These are phyloP conservation scores for Pichia sp. DNA, from an alignment of 1,139 yeast species.

Conservation along the genomic window DNA sequence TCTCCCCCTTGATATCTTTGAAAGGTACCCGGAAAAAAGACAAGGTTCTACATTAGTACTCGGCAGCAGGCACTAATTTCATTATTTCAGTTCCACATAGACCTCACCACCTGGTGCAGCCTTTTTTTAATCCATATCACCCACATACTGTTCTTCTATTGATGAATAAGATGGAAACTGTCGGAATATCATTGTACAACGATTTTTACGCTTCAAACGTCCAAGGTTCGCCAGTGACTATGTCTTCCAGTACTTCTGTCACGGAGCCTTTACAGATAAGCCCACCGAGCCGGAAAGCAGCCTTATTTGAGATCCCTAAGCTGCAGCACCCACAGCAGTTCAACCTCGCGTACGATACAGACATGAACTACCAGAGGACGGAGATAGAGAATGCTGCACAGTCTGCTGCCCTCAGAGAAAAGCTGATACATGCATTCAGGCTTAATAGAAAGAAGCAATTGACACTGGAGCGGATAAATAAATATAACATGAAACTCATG, in stretches of 20 bases:
- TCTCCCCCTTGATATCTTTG: no score
- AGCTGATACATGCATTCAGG: constrained; percentile 17
- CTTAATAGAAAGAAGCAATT: constrained; percentile 34
- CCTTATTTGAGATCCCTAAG: not conserved
- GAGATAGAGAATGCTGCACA: not conserved
- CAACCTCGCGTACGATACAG: not conserved
- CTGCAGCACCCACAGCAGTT: not conserved
- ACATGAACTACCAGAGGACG: not conserved
- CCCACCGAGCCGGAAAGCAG: not conserved
- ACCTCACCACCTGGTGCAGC: no score
- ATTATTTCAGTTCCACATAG: no score
- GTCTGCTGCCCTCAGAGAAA: constrained; percentile 8
- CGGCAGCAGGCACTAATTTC: no score
- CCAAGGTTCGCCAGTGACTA: not conserved
- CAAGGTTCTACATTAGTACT: no score
- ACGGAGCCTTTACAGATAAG: constrained; percentile 1
- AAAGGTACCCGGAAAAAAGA: no score
- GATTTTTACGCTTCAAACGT: not conserved
- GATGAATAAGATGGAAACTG: constrained; percentile 1
- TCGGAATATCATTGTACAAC: not conserved
- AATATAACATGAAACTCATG: constrained; percentile 52
- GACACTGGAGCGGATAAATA: constrained; percentile 60
- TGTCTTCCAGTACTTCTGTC: not conserved
- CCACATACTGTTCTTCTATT: not conserved
- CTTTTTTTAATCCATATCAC: no score